Conservation (phyloP, 2,329 filamentous ascomycete species). For the Nemania diffusa region DNA sequence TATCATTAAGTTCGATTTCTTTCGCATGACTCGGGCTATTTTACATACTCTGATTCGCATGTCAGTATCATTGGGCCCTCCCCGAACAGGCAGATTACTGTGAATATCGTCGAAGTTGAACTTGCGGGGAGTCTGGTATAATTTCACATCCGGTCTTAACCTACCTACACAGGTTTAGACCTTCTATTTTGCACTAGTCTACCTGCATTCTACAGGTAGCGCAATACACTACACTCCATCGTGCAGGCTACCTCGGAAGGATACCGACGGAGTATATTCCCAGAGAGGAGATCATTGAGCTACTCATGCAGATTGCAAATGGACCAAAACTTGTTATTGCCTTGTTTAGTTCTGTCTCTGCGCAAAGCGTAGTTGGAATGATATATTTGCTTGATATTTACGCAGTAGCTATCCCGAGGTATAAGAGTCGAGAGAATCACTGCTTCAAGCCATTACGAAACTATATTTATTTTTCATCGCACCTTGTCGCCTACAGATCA, state of each 20-base stretch:
- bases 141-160: background rate
- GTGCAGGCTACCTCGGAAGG: slow-evolving; percentile 14
- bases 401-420: background rate
- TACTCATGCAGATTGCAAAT: background rate
- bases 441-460: background rate
- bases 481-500: background rate
- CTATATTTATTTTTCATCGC: background rate
- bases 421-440: background rate
- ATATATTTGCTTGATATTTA: background rate
- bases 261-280: slow-evolving; percentile 10
- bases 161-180: slow-evolving; percentile 7
- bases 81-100: slow-evolving; percentile 9
- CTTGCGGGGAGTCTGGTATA: background rate
- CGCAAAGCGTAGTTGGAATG: background rate
- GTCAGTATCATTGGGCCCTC: background rate
- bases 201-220: background rate
- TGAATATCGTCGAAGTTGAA: background rate
- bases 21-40: slow-evolving; percentile 28
- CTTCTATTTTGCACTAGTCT: slow-evolving; percentile 12
- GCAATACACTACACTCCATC: background rate
- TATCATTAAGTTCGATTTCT: background rate
- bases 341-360: background rate
- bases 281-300: background rate
- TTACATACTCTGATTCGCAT: background rate
- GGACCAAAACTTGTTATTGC: background rate